phyloP scores from a whole-genome alignment of 2,329 filamentous ascomycete genomes.

The Hirsutella thompsonii region DNA sequence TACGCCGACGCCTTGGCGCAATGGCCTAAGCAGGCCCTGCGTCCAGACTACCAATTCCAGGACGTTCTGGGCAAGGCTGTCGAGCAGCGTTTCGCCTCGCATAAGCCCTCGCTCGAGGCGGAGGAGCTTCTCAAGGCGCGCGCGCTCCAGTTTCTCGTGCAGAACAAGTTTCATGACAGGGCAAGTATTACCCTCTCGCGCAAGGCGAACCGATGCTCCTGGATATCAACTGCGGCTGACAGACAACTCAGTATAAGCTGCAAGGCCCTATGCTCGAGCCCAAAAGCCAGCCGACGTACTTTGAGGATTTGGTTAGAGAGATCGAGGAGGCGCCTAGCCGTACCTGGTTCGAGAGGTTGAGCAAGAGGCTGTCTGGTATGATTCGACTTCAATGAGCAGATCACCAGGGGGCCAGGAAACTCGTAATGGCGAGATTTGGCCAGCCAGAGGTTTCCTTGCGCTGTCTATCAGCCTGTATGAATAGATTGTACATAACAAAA shows the following conservation, averaged over 20 bases:
- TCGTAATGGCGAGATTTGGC: background rate
- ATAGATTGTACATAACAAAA: background rate
- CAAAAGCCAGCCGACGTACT: constrained; percentile 52
- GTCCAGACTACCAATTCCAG: constrained; percentile 50
- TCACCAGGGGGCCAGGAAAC: background rate
- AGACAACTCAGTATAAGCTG: constrained; percentile 20
- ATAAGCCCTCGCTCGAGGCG: constrained; percentile 25
- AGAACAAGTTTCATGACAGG: constrained; percentile 44
- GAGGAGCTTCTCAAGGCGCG: constrained; percentile 44
- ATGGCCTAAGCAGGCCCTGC: constrained; percentile 53
- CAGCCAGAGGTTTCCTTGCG: background rate
- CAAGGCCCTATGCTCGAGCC: constrained; percentile 41
- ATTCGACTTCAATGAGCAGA: constrained; percentile 38
- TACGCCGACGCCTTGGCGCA: constrained; percentile 28
- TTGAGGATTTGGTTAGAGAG: constrained; percentile 45
- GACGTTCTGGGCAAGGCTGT: constrained; percentile 32
- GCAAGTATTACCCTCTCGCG: too few species aligned
- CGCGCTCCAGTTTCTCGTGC: constrained; percentile 44
- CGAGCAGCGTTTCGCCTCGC: constrained; percentile 19
- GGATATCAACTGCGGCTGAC: too few species aligned
- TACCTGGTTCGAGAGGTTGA: constrained; percentile 36
- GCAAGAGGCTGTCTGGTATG: constrained; percentile 44
- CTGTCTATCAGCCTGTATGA: too few species aligned
- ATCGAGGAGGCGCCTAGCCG: constrained; percentile 49
- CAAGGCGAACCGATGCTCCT: too few species aligned